Evolutionary conservation across 225 moss, liverwort and hornwort genomes (phyloP).

Genomic region (Marchantia polymorpha): DNA sequence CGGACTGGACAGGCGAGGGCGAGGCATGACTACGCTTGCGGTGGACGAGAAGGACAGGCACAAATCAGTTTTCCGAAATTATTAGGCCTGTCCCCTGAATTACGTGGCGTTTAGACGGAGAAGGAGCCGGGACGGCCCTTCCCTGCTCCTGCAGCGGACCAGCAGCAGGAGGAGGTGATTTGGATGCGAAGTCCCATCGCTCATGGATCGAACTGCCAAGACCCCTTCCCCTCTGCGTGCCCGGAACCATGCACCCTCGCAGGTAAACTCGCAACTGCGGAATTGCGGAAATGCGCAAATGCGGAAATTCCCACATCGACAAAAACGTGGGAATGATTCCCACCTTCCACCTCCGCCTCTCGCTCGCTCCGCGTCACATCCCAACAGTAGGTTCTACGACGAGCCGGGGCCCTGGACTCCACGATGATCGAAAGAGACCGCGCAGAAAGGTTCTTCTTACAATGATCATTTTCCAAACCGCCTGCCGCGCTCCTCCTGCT

Average conservation of each 20-base stretch:
- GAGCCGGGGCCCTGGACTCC: neutral
- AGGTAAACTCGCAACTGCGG: no score
- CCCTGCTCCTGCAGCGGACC: no score
- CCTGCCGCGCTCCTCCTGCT: neutral
- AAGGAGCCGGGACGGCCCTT: neutral
- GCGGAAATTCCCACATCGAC: neutral
- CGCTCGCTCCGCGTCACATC: neutral
- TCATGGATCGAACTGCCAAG: neutral
- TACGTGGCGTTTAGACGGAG: neutral
- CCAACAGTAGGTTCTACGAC: neutral
- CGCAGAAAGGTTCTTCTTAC: no score
- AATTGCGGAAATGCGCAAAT: no score
- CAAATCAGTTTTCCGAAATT: neutral
- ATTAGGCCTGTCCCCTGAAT: neutral
- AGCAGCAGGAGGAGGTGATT: neutral
- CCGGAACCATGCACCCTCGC: neutral
- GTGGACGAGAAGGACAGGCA: neutral
- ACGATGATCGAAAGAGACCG: no score
- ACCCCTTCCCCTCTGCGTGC: neutral
- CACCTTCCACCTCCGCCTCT: no score
- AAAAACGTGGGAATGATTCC: constrained; percentile 12
- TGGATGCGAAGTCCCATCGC: neutral
- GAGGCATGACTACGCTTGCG: neutral
- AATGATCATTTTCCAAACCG: neutral
- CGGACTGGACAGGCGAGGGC: no score